These are phyloP conservation scores for Juncus effusus DNA, from an alignment of 176 grass and related monocot species.

Conservation along the genomic window DNA sequence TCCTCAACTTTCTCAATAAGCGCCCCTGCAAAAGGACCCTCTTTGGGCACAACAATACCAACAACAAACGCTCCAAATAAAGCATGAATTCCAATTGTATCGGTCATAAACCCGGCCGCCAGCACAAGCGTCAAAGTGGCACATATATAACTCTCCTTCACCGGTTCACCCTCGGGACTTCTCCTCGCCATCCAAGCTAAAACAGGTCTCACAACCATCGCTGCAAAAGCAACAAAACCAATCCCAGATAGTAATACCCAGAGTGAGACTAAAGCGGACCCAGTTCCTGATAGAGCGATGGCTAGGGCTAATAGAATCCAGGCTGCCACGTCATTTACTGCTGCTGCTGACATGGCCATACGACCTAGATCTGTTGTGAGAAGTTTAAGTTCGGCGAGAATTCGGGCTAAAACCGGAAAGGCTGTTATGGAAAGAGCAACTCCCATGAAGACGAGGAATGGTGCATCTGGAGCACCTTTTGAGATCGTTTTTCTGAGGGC, in stretches of 20 bases:
- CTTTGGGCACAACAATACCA: constrained; percentile 28
- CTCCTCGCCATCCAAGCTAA: constrained; percentile 30
- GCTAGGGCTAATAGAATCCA: constrained; percentile 37
- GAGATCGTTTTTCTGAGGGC: constrained; percentile 30
- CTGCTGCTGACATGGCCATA: constrained; percentile 40
- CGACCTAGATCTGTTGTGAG: constrained; percentile 36
- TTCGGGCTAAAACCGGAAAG: constrained; percentile 34
- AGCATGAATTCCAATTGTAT: constrained; percentile 34
- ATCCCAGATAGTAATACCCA: constrained; percentile 27
- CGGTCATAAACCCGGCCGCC: constrained; percentile 23
- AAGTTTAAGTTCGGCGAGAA: constrained; percentile 35
- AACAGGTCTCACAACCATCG: constrained; percentile 18
- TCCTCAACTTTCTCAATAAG: constrained; percentile 39
- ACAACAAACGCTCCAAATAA: constrained; percentile 35
- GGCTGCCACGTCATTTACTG: constrained; percentile 32
- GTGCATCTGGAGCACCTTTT: constrained; percentile 13
- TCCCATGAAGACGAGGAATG: constrained; percentile 39
- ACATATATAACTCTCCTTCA: constrained; percentile 36
- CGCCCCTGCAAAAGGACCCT: constrained; percentile 29
- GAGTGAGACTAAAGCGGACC: constrained; percentile 28
- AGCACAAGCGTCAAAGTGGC: constrained; percentile 30
- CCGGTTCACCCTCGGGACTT: constrained; percentile 31
- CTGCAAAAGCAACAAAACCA: constrained; percentile 24
- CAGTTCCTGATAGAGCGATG: constrained; percentile 30
- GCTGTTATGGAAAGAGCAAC: constrained; percentile 37